phyloP scores from a whole-genome alignment of 139 green algal genomes.

The Astrephomene gubernaculifera region DNA sequence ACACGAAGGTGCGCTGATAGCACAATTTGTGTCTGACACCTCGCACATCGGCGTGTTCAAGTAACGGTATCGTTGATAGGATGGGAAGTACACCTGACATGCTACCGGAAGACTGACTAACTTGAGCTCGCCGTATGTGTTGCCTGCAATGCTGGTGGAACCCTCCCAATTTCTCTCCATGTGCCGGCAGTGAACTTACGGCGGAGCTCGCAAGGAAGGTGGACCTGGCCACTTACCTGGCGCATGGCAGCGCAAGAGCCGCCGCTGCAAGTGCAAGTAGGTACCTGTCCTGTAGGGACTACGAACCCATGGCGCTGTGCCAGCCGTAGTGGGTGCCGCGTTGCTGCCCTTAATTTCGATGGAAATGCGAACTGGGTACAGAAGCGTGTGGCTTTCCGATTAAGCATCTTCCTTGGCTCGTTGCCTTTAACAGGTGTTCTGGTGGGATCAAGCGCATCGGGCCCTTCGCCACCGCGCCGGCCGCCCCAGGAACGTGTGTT shows the following conservation, averaged over 20 bases:
- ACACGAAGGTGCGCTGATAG: conserved; percentile 3
- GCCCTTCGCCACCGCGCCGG: background rate
- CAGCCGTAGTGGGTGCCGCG: no score
- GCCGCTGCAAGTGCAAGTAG: conserved; percentile 20
- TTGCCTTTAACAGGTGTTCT: background rate
- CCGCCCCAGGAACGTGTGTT: background rate
- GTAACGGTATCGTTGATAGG: background rate
- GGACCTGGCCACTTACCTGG: conserved; percentile 35
- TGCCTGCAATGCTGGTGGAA: background rate
- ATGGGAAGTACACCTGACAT: background rate
- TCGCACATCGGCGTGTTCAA: background rate
- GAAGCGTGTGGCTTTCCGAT: background rate
- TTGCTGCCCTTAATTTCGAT: background rate
- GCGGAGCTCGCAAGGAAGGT: conserved; percentile 36
- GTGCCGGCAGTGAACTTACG: background rate
- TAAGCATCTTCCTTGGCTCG: background rate
- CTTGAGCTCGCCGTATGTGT: background rate
- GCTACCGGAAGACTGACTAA: background rate
- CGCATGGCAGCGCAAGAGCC: conserved; percentile 17
- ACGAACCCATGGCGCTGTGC: no score
- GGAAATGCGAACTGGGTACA: background rate
- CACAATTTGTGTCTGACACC: background rate
- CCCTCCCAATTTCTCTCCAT: background rate
- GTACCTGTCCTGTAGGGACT: background rate
- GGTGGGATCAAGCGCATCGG: background rate